These are phyloP conservation scores for Helichrysum umbraculigerum DNA, from an alignment of 129 eudicot species.

Conservation along the genomic window DNA sequence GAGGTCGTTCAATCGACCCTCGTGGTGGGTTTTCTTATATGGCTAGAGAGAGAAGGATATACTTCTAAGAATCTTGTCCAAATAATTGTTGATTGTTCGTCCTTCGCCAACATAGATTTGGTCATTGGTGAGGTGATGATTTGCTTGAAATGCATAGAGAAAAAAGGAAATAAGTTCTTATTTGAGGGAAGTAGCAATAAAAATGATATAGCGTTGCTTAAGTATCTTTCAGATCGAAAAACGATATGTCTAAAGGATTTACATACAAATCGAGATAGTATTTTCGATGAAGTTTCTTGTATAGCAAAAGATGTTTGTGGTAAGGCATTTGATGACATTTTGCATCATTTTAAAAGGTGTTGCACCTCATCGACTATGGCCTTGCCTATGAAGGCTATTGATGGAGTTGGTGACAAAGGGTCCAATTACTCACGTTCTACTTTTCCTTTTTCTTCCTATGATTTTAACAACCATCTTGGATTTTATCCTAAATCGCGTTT, in stretches of 20 bases:
- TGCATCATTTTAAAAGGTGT: not conserved
- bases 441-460: not conserved
- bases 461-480: conserved; percentile 10
- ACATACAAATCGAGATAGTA: conserved; percentile 15
- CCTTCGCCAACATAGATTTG: conserved; percentile 7
- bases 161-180: not conserved
- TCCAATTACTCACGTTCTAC: not conserved
- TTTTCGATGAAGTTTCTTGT: conserved; percentile 20
- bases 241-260: conserved; percentile 11
- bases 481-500: conserved; percentile 1
- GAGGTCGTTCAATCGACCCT: conserved; percentile 28
- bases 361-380: too few species aligned
- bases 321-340: conserved; percentile 37
- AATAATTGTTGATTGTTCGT: not conserved
- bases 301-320: conserved; percentile 31
- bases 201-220: conserved; percentile 12
- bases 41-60: conserved; percentile 30
- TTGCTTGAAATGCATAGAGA: conserved; percentile 26
- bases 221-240: conserved; percentile 5
- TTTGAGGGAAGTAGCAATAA: not conserved
- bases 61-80: conserved; percentile 7
- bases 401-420: not conserved
- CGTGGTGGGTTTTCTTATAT: conserved; percentile 37
- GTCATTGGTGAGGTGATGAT: conserved; percentile 27
- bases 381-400: not conserved